Base-by-base conservation (phyloP, 202 grass and related monocot species). In the Musa balbisiana region DNA sequence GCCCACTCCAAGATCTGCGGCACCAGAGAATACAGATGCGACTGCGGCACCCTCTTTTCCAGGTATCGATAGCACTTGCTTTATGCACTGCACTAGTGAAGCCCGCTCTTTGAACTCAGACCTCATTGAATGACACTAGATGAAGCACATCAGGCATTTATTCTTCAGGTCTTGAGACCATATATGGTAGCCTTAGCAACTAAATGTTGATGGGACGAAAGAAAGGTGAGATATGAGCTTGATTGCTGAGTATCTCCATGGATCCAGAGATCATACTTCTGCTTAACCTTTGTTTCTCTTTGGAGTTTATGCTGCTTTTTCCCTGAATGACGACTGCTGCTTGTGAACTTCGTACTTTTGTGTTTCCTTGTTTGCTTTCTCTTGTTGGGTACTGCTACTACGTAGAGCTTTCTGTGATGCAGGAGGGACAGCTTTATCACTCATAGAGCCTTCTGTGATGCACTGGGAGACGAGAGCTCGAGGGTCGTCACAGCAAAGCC, bases 381-480 rank as follows among this genome's bases (percentile, higher is more conserved):
- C 53, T 54, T 54, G 53, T 14, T 54, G 53, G 3, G 14, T 64
- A 2, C 20, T 64, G 62, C 62, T 17, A n/a, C 58, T 62, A 20
- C 17, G 33, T 0, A 43, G 33, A 43, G 33, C 5, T 43, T 43
- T 43, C 33, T 43, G 33, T 43, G 33, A 75, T 33, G 69, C 52
- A 92, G 92, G 87, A 76, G 92, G 72, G 92, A 96, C 64, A 96
- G 92, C 85, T 96, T 96, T 87, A 96, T 96, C 77, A 96, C 92
- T 6, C 92, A 96, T 83, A 75, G 92, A 75, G 92, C 92, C 3
- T 96, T 96, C 80, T 96, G 92, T 68, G 92, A 96, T 79, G 92
- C 92, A 68, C 79, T 96, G 17, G 92, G 87, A 8, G 93, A 97
- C 82, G 93, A 97, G 86, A 92, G 93, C 80, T 90, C 93, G 23